Percentiles rank a stretch among this genome's conserved stretches.
Conservation (phyloP, 164 flowering plant species). For the Tetracentron sinense region DNA sequence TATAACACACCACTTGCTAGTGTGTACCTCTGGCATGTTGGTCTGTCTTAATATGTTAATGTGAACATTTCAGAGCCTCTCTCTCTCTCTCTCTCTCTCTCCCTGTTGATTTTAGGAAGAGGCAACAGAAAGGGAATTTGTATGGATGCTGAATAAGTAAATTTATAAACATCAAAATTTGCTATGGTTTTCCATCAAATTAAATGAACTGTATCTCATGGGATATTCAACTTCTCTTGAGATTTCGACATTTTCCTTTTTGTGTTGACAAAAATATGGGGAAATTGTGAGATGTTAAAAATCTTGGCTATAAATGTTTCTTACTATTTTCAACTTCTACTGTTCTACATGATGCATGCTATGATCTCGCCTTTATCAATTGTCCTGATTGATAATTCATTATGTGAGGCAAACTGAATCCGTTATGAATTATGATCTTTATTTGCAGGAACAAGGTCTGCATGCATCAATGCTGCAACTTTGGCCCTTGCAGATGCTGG, state of each 20-base stretch:
- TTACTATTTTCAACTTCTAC: background rate
- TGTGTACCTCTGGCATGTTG: too few relatives aligned
- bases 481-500: constrained; percentile 99
- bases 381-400: background rate
- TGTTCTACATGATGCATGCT: background rate
- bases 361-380: background rate
- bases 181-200: too few relatives aligned
- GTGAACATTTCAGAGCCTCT: background rate
- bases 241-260: background rate
- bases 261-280: too few relatives aligned
- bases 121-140: background rate
- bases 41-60: background rate
- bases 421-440: background rate
- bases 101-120: background rate
- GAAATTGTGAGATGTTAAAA: too few relatives aligned
- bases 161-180: too few relatives aligned
- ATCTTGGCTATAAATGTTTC: too few relatives aligned
- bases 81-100: too few relatives aligned
- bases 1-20: too few relatives aligned
- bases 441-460: constrained; percentile 82
- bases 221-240: background rate
- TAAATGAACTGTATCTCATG: too few relatives aligned
- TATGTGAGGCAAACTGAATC: background rate
- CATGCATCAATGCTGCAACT: constrained; percentile 98
- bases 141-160: too few relatives aligned